Evolutionary conservation across 2,329 filamentous ascomycete genomes (phyloP).

Genomic region (Gyromitra esculenta): DNA sequence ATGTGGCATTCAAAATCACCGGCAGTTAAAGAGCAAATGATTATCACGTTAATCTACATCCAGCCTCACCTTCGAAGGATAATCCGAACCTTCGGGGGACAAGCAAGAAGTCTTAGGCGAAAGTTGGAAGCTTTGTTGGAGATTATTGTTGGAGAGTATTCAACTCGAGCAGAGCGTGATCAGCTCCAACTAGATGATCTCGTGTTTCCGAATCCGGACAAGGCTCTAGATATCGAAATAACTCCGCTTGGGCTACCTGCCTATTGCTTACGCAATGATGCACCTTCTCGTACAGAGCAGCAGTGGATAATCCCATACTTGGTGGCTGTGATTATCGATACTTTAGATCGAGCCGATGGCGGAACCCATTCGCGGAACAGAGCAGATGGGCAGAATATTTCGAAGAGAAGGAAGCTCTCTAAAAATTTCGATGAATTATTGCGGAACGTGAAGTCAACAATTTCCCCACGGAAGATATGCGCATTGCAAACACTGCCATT

Average conservation of each 20-base stretch:
- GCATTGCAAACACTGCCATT: slow-evolving; percentile 70
- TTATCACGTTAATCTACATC: slow-evolving; percentile 72
- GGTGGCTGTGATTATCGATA: slow-evolving; percentile 68
- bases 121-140: slow-evolving; percentile 74
- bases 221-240: slow-evolving; percentile 66
- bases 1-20: slow-evolving; percentile 81
- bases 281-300: slow-evolving; percentile 61
- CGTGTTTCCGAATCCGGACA: slow-evolving; percentile 66
- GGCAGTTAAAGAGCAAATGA: slow-evolving; percentile 65
- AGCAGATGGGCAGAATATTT: slow-evolving; percentile 40
- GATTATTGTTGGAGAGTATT: slow-evolving; percentile 80
- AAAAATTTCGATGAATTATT: slow-evolving; percentile 61
- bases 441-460: slow-evolving; percentile 64
- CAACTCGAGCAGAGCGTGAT: slow-evolving; percentile 73
- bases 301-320: slow-evolving; percentile 58
- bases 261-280: slow-evolving; percentile 69
- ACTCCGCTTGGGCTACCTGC: slow-evolving; percentile 65
- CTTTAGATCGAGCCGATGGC: slow-evolving; percentile 66
- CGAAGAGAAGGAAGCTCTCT: slow-evolving; percentile 55
- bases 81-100: slow-evolving; percentile 61
- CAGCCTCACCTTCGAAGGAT: slow-evolving; percentile 68
- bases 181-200: slow-evolving; percentile 83
- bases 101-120: slow-evolving; percentile 59
- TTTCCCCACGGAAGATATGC: slow-evolving; percentile 64
- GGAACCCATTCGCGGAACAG: slow-evolving; percentile 32